These are phyloP conservation scores for Filosporella fistucella DNA, from an alignment of 495 filamentous ascomycete genomes.

Conservation along the genomic window DNA sequence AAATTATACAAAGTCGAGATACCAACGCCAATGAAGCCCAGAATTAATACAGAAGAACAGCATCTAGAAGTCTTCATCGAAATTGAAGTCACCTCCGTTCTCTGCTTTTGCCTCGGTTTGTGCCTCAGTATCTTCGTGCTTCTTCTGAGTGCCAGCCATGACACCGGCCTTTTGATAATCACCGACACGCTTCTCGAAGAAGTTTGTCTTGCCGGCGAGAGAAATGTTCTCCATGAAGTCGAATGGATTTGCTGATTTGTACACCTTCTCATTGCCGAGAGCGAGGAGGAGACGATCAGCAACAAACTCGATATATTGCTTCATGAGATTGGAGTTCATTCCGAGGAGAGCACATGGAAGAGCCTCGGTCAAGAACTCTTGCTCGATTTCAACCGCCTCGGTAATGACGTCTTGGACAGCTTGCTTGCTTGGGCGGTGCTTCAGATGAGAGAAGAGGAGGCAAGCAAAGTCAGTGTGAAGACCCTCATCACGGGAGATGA, in stretches of 20 bases:
- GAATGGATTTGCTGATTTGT: constrained; percentile 91
- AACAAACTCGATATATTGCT: constrained; percentile 99
- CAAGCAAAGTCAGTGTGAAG: constrained; percentile 99
- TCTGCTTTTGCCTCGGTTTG: constrained; percentile 51
- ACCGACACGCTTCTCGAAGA: constrained; percentile 99
- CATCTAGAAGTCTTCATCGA: constrained; percentile 95
- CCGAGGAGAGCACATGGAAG: constrained; percentile 88
- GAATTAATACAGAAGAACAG: constrained; percentile 1
- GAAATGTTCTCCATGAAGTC: constrained; percentile 99
- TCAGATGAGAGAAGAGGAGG: constrained; percentile 91
- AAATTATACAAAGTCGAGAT: constrained; percentile 21
- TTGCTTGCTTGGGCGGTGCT: constrained; percentile 79
- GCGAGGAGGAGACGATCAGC: constrained; percentile 90
- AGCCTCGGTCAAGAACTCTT: constrained; percentile 96
- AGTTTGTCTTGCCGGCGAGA: constrained; percentile 98
- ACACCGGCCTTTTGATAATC: constrained; percentile 99
- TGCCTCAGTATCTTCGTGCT: constrained; percentile 39
- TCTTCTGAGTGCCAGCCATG: constrained; percentile 90
- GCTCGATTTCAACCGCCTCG: constrained; percentile 90
- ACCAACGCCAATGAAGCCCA: constrained; percentile 17
- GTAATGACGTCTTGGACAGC: constrained; percentile 82
- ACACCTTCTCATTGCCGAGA: constrained; percentile 90
- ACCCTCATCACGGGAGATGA: constrained; percentile 99
- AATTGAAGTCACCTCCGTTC: constrained; percentile 76
- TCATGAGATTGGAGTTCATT: constrained; percentile 97